These are phyloP conservation scores for Pichia sporocuriosa DNA, from an alignment of 805 yeast species.

Conservation along the genomic window DNA sequence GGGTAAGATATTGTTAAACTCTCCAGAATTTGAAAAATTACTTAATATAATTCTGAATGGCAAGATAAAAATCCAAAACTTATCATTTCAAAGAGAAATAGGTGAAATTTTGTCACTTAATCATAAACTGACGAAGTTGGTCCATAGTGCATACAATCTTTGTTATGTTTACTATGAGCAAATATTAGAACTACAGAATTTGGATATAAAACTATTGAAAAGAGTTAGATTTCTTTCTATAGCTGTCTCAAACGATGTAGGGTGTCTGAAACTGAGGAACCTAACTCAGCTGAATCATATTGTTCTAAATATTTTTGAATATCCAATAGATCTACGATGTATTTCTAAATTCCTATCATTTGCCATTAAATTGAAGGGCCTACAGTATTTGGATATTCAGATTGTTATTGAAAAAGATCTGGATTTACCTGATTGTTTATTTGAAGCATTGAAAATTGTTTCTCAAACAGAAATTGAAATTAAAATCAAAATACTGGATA, in stretches of 20 bases:
- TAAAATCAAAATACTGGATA: constrained; percentile 5
- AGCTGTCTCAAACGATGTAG: constrained; percentile 1
- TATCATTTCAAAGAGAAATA: constrained; percentile 7
- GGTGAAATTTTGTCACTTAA: not conserved
- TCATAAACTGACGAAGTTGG: not conserved
- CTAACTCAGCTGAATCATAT: not conserved
- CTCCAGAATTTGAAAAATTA: not conserved
- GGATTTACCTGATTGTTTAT: constrained; percentile 2
- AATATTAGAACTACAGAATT: constrained; percentile 1
- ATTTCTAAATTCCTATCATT: constrained; percentile 3
- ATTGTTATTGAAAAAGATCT: constrained; percentile 6
- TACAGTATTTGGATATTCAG: not conserved
- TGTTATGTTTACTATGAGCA: constrained; percentile 6
- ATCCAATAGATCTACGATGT: constrained; percentile 5
- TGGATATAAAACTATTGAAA: not conserved
- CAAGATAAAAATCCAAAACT: constrained; percentile 2
- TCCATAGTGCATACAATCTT: not conserved
- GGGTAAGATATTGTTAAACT: constrained; percentile 3
- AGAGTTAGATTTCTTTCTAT: constrained; percentile 6
- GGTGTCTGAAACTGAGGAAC: not conserved
- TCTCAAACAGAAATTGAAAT: not conserved
- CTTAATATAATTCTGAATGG: not conserved
- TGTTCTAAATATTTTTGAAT: constrained; percentile 3
- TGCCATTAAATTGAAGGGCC: constrained; percentile 1
- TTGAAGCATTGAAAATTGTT: constrained; percentile 1